Percentiles rank a stretch among this genome's conserved stretches.
phyloP scores from a whole-genome alignment of 352 stramenopile genomes.

The Pythium volutum region DNA sequence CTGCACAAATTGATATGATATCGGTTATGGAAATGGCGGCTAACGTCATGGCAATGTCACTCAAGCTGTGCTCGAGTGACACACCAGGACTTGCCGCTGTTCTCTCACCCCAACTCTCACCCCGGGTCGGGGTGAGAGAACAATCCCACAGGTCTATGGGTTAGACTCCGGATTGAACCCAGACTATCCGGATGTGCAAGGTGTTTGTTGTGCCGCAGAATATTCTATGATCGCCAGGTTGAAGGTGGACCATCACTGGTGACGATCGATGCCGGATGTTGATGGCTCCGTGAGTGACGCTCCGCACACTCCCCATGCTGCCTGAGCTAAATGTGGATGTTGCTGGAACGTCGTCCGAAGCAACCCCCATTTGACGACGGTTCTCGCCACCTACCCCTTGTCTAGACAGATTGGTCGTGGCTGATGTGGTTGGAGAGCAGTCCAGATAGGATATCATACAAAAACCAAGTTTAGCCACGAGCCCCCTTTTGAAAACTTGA shows the following conservation, averaged over 20 bases:
- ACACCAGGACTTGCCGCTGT: too few relatives aligned
- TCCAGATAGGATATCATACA: constrained; percentile 7
- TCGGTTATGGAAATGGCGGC: background rate
- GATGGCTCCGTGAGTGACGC: background rate
- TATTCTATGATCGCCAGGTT: background rate
- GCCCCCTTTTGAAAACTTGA: constrained; percentile 26
- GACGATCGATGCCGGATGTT: background rate
- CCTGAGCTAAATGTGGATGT: constrained; percentile 2
- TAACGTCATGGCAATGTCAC: too few relatives aligned
- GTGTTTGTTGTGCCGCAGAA: too few relatives aligned
- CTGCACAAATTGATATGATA: background rate
- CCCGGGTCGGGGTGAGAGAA: too few relatives aligned
- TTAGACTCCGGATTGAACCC: too few relatives aligned
- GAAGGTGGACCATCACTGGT: background rate
- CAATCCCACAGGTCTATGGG: too few relatives aligned
- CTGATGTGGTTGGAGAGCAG: background rate
- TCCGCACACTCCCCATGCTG: background rate
- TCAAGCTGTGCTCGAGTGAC: too few relatives aligned
- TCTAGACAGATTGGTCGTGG: constrained; percentile 10
- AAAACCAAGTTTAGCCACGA: constrained; percentile 22
- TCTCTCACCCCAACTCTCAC: too few relatives aligned
- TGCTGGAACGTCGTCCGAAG: constrained; percentile 18
- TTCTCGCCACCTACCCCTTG: constrained; percentile 22
- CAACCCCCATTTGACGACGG: background rate
- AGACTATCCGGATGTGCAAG: too few relatives aligned